phyloP scores from a whole-genome alignment of 2,329 filamentous ascomycete genomes.

The Laburnicola sp. region DNA sequence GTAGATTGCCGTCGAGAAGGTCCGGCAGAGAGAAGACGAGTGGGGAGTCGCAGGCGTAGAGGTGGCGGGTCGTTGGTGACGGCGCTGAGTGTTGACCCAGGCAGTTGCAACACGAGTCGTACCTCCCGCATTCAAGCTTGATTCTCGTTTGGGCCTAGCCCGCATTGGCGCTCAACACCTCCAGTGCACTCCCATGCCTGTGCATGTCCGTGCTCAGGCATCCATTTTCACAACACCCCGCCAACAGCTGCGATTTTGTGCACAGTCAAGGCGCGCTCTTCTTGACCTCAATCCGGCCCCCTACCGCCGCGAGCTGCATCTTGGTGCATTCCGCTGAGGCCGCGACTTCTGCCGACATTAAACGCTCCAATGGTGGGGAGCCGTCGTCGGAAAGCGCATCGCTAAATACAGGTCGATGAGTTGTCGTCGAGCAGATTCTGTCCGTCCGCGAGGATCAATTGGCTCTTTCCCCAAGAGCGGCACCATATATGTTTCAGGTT shows the following conservation, averaged over 20 bases:
- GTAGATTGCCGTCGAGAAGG: not conserved
- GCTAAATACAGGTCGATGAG: conserved; percentile 42
- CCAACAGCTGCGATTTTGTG: conserved; percentile 1
- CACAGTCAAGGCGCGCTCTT: not conserved
- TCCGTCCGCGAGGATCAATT: conserved; percentile 30
- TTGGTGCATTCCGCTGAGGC: not conserved
- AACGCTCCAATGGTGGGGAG: conserved; percentile 28
- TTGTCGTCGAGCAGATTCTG: conserved; percentile 43
- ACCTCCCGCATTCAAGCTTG: conserved; percentile 29
- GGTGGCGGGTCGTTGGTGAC: conserved; percentile 25
- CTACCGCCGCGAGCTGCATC: not conserved
- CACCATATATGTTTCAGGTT: conserved; percentile 41
- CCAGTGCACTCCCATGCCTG: too few relatives aligned
- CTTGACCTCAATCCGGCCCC: not conserved
- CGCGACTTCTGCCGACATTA: conserved; percentile 6
- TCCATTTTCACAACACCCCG: not conserved
- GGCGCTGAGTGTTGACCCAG: conserved; percentile 19
- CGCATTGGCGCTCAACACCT: too few relatives aligned
- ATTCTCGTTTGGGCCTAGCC: conserved; percentile 4
- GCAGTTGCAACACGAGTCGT: conserved; percentile 31
- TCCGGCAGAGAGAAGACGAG: not conserved
- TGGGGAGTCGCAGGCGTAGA: conserved; percentile 4
- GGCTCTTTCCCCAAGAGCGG: conserved; percentile 36
- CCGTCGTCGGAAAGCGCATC: conserved; percentile 26
- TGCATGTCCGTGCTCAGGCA: not conserved